Base-by-base conservation (phyloP, 345 rosid species). In the Sonneratia caseolaris region DNA sequence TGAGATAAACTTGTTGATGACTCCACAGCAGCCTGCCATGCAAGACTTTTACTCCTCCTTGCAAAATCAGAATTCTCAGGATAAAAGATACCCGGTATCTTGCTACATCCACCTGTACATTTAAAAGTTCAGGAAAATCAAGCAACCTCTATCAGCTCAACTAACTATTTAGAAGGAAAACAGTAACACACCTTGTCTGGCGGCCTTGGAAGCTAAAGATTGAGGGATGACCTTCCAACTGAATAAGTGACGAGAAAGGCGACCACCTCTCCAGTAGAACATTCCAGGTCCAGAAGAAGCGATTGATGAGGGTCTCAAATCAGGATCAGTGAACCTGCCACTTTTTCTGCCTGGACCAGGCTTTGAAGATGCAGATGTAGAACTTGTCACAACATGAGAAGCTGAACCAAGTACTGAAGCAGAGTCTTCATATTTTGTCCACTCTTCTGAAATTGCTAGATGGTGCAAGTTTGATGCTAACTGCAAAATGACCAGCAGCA, bases 221-320 rank as follows among this genome's bases (percentile, higher is more conserved):
- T 35, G 73, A 74, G 97, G 97, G 75, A 92, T 79, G 64, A 70
- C 88, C 85, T 95, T 95, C 97, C 97, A 95, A 74, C 70, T 88
- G 83, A 88, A 92, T 78, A 92, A 69, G 76, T 70, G 85, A 71
- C 91, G 87, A 74, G 99, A 91, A 70, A 91, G 71, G 74, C 77
- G 77, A 72, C 99, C 99, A 69, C 99, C 99, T 75, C 99, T 95
- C 97, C 97, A 88, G 96, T 97, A 95, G 76, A 84, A 83, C 82
- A 92, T 84, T 71, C 84, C 71, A 71, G 89, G 82, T 74, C 92
- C 97, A 69, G 85, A 80, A 48, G 86, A 79, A 79, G 85, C 76
- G 79, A 77, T 87, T 40, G 85, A 68, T 68, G 86, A 78, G 68
- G 85, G 86, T 65, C 83, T 87, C 48, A 76, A 76, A 72, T 86